Percentiles rank a stretch among this genome's conserved stretches.
Evolutionary conservation across 2,329 filamentous ascomycete species (phyloP).

Genomic region (Sporothrix sp.): DNA sequence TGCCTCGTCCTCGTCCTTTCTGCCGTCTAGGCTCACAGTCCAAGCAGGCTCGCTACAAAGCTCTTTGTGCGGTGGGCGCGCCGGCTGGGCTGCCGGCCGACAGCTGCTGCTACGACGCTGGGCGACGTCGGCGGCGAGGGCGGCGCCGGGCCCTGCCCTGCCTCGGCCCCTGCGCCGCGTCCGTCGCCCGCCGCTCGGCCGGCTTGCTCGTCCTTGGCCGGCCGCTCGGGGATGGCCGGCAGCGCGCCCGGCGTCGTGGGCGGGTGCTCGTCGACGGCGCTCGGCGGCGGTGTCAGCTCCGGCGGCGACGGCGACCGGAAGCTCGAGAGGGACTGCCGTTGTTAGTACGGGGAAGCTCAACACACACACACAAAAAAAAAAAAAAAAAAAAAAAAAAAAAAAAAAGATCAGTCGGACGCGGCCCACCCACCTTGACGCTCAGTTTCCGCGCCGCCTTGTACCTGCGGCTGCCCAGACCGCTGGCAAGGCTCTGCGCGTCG

Average conservation of each 20-base stretch:
- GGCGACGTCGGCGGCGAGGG: neutral
- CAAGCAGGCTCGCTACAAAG: constrained; percentile 37
- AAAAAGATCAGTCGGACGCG: no score
- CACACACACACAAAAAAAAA: neutral
- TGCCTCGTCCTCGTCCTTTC: constrained; percentile 4
- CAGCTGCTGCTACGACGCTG: no score
- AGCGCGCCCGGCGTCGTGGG: neutral
- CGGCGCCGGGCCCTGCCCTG: neutral
- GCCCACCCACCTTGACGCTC: constrained; percentile 26
- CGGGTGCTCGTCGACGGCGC: neutral
- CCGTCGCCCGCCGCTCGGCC: neutral
- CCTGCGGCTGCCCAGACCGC: constrained; percentile 9
- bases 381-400: no score
- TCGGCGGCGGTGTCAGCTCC: neutral
- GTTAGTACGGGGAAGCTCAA: neutral
- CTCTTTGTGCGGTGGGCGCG: constrained; percentile 31
- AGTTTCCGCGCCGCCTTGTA: constrained; percentile 25
- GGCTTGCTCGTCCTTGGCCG: neutral
- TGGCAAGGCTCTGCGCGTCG: constrained; percentile 3
- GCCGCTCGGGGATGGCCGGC: constrained; percentile 13
- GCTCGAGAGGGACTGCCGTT: constrained; percentile 12
- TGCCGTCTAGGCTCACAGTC: constrained; percentile 22
- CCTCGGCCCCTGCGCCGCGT: no score
- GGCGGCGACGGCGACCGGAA: constrained; percentile 11
- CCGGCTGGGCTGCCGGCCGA: constrained; percentile 3